phyloP scores from a whole-genome alignment of 2,329 filamentous ascomycete species.

The Neonectria coccinea region DNA sequence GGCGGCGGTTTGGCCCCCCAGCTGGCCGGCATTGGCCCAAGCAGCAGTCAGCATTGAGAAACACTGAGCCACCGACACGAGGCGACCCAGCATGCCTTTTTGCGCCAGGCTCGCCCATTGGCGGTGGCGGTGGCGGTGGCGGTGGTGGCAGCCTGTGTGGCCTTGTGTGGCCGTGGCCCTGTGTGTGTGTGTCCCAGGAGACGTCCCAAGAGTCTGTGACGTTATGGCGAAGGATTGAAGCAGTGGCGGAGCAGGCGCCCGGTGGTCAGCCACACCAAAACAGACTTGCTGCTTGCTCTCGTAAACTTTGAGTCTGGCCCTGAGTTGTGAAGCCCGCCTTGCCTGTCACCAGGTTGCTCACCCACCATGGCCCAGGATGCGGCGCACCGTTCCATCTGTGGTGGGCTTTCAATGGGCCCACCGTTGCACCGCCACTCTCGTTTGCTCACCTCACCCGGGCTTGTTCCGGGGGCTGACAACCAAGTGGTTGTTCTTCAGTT shows the following conservation, averaged over 20 bases:
- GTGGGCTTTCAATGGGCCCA: constrained; percentile 17
- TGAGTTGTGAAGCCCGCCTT: neutral
- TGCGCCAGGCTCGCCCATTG: neutral
- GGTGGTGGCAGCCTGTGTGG: neutral
- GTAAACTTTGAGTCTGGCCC: neutral
- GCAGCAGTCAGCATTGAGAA: constrained; percentile 11
- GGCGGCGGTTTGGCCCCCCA: constrained; percentile 13
- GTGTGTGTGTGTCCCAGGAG: too few species aligned
- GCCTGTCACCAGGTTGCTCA: constrained; percentile 6
- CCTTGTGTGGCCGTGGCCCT: neutral
- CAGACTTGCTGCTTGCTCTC: neutral
- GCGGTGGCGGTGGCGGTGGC: neutral
- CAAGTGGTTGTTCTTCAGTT: constrained; percentile 10
- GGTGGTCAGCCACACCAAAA: constrained; percentile 29
- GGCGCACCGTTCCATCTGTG: constrained; percentile 20
- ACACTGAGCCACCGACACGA: constrained; percentile 20
- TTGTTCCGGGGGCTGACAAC: constrained; percentile 16
- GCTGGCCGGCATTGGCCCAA: neutral
- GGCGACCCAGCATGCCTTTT: constrained; percentile 1
- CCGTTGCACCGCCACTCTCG: constrained; percentile 26
- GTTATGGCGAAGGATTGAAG: constrained; percentile 4
- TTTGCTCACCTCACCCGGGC: constrained; percentile 15
- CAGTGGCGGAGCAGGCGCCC: constrained; percentile 22
- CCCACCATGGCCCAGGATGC: constrained; percentile 14
- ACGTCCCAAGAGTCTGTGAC: neutral